Conservation (phyloP, 1,284 basidiomycete species). For the Pseudozyma tsukubaensis region DNA sequence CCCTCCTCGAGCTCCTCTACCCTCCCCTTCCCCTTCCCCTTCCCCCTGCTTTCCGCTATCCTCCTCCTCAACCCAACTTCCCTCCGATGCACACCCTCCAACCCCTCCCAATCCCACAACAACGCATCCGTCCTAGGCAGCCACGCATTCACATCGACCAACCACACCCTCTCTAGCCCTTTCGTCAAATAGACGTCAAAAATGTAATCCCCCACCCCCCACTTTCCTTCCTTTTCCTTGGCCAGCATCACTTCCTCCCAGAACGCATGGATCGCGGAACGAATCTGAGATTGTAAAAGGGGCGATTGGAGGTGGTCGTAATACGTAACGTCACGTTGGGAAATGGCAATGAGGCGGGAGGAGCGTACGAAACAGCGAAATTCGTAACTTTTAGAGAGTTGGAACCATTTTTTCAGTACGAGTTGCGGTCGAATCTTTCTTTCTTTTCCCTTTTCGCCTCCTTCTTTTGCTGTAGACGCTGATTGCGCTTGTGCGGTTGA, state of each 20-base stretch:
- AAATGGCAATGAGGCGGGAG: slow-evolving; percentile 74
- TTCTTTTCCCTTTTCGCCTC: not conserved
- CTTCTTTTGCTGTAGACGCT: not conserved
- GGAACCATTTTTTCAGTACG: slow-evolving; percentile 91
- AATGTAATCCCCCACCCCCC: slow-evolving; percentile 70
- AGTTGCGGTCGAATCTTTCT: slow-evolving; percentile 72
- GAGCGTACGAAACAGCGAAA: slow-evolving; percentile 58
- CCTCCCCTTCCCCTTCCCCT: not conserved
- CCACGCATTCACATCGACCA: slow-evolving; percentile 92
- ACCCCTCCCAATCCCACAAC: slow-evolving; percentile 84
- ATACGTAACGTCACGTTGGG: slow-evolving; percentile 82
- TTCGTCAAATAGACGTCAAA: slow-evolving; percentile 89
- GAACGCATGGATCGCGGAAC: slow-evolving; percentile 74
- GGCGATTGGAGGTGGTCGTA: slow-evolving; percentile 79
- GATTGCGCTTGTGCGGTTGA: too few species aligned
- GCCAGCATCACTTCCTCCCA: slow-evolving; percentile 76
- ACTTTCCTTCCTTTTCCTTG: not conserved
- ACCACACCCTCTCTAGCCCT: slow-evolving; percentile 78
- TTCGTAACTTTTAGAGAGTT: slow-evolving; percentile 77
- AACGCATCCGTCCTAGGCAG: slow-evolving; percentile 85
- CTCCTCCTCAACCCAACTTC: not conserved
- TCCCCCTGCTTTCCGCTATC: slow-evolving; percentile 3
- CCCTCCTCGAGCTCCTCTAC: slow-evolving; percentile 40
- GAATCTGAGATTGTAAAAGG: slow-evolving; percentile 74
- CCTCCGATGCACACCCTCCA: slow-evolving; percentile 71